Evolutionary conservation across 1,139 yeast species (phyloP).

Genomic region (Nakaseomyces delphensis): DNA sequence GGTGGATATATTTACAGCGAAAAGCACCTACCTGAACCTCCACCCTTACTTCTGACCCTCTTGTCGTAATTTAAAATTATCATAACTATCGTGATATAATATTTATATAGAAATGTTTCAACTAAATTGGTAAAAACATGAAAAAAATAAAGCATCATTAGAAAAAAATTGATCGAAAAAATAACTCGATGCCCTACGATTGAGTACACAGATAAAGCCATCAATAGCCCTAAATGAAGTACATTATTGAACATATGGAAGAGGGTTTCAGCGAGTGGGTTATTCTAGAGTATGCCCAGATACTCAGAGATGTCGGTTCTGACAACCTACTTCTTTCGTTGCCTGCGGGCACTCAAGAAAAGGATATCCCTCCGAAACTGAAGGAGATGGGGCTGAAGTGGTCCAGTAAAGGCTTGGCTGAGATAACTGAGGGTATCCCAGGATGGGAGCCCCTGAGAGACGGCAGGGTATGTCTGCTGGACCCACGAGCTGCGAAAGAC

Average conservation of each 20-base stretch:
- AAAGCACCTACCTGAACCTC: no score
- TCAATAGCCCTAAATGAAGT: constrained; percentile 55
- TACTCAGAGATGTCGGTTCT: constrained; percentile 71
- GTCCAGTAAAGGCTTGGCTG: constrained; percentile 67
- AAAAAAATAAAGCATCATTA: no score
- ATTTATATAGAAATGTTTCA: no score
- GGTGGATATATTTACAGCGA: no score
- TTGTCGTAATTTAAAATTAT: no score
- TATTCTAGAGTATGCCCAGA: constrained; percentile 72
- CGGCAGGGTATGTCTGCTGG: constrained; percentile 67
- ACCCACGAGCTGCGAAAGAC: constrained; percentile 75
- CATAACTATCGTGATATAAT: no score
- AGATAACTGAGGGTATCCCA: constrained; percentile 32
- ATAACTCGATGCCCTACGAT: no score
- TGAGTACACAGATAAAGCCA: no score
- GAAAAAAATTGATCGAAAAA: no score
- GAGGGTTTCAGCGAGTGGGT: constrained; percentile 97
- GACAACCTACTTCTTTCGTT: constrained; percentile 71
- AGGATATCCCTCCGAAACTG: constrained; percentile 58
- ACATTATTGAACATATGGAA: constrained; percentile 95
- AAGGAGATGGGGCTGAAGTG: constrained; percentile 62
- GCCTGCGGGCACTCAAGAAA: constrained; percentile 50
- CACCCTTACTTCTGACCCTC: no score
- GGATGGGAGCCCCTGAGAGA: constrained; percentile 29
- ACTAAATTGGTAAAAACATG: no score